Base-by-base conservation (phyloP, 2,329 filamentous ascomycete species). In the Ascochyta koolunga region DNA sequence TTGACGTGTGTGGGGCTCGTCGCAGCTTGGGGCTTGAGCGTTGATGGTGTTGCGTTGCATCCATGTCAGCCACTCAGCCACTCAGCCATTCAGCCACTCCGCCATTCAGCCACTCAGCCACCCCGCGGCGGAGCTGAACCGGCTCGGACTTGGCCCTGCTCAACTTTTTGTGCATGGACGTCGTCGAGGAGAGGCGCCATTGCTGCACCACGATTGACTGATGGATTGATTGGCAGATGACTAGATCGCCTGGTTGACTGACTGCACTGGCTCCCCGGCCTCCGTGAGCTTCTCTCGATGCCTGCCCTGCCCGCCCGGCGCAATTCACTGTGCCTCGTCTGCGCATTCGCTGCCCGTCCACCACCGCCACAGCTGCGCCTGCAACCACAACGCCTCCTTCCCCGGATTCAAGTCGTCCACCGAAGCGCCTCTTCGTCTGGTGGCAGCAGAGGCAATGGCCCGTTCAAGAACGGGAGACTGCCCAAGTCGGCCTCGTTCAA, bases 311-410 rank as follows among this genome's bases (percentile, higher is more conserved):
- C 65, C 21, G 49, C 61, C 35, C 70, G 62, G 60, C 69, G 65
- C 50, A 60, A 63, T 24, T 65, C 68, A 64, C 62, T 69, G 60
- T 79, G 77, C 72, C 68, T 78, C 40, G 71, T 76, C 59, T 78
- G 77, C 69, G 66, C 72, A 46, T 69, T 73, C 55, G 68, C 71
- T 36, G 19, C 35, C 5, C 53, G 63, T 64, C 37, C 68, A 62
- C 42, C 40, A 5, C 22, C 22, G 7, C 8, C 22, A 6, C 22
- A 24, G 8, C 22, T 8, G 11, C 27, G 15, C 27, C 4, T 13
- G 22, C 45, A 41, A 15, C 35, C 61, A 8, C 60, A 62, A 58
- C 66, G 64, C 69, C 58, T 73, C 53, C 56, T 74, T 54, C 61
- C 71, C 49, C 50, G 54, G 16, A 60, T 58, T 42, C 67, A 71